These are phyloP conservation scores for Boletus vermiculosoides DNA, from an alignment of 768 basidiomycete species.

Conservation along the genomic window DNA sequence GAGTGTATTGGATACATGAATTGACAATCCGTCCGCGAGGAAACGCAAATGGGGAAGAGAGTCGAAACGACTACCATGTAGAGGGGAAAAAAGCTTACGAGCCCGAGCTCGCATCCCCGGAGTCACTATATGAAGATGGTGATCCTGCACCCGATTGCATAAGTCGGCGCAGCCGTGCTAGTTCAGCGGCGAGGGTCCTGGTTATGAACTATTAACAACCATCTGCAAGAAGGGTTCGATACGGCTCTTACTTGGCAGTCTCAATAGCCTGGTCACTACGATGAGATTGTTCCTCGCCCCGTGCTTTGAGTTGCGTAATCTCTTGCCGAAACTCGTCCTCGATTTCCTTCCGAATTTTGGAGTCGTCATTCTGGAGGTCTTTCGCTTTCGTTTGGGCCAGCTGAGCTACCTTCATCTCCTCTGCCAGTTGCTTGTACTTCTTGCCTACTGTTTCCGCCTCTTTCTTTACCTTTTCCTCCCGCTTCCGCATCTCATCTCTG, in stretches of 20 bases:
- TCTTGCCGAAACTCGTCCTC: conserved; percentile 62
- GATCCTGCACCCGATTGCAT: conserved; percentile 57
- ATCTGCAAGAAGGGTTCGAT: background rate
- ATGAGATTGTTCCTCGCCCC: conserved; percentile 51
- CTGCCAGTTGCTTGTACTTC: conserved; percentile 65
- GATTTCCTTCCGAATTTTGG: conserved; percentile 50
- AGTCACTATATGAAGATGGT: conserved; percentile 18
- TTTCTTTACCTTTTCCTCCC: conserved; percentile 64
- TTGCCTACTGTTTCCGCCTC: conserved; percentile 69
- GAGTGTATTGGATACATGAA: conserved; percentile 35
- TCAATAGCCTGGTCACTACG: conserved; percentile 57
- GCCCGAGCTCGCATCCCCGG: conserved; percentile 8
- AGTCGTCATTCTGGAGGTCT: conserved; percentile 50
- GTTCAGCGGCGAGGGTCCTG: conserved; percentile 60
- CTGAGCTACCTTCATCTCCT: conserved; percentile 59
- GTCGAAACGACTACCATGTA: conserved; percentile 2
- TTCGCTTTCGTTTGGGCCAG: conserved; percentile 46
- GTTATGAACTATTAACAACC: background rate
- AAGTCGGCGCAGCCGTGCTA: conserved; percentile 67
- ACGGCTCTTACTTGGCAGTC: conserved; percentile 56
- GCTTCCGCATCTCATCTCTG: conserved; percentile 68
- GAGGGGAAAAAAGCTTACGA: conserved; percentile 9
- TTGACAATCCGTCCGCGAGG: conserved; percentile 29
- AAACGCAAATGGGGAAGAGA: conserved; percentile 4
- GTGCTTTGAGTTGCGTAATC: conserved; percentile 49